phyloP scores from a whole-genome alignment of 2,329 filamentous ascomycete species.

The Apiospora malaysiana region DNA sequence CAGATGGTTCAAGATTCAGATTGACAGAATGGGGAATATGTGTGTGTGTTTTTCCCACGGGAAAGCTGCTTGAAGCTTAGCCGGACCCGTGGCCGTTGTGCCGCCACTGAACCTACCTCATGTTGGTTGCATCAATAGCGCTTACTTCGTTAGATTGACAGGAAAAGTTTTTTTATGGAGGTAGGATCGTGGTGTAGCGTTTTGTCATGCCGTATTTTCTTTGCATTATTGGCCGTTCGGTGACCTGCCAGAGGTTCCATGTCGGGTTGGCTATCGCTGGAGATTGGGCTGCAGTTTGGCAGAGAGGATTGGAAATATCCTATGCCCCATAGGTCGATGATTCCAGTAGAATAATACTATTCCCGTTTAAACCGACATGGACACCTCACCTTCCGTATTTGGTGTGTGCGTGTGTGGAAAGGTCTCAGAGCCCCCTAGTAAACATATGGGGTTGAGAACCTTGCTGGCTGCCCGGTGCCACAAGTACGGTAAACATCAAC shows the following conservation, averaged over 20 bases:
- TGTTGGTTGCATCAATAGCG: neutral
- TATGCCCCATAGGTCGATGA: neutral
- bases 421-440: neutral
- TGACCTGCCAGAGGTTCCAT: neutral
- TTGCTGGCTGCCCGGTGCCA: slow-evolving; percentile 5
- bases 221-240: neutral
- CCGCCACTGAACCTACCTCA: neutral
- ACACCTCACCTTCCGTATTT: neutral
- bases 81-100: neutral
- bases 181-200: neutral
- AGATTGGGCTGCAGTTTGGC: neutral
- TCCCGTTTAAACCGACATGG: neutral
- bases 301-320: neutral
- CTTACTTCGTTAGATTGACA: neutral
- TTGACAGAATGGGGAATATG: neutral
- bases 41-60: neutral
- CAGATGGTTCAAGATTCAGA: neutral
- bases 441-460: neutral
- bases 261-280: neutral
- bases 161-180: neutral
- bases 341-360: neutral
- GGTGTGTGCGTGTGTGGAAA: neutral
- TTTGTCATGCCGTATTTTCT: neutral
- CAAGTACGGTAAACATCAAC: slow-evolving; percentile 11
- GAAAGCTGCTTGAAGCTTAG: neutral